Base-by-base conservation (phyloP, 2,329 filamentous ascomycete genomes). In the Erysiphe pulchra region DNA sequence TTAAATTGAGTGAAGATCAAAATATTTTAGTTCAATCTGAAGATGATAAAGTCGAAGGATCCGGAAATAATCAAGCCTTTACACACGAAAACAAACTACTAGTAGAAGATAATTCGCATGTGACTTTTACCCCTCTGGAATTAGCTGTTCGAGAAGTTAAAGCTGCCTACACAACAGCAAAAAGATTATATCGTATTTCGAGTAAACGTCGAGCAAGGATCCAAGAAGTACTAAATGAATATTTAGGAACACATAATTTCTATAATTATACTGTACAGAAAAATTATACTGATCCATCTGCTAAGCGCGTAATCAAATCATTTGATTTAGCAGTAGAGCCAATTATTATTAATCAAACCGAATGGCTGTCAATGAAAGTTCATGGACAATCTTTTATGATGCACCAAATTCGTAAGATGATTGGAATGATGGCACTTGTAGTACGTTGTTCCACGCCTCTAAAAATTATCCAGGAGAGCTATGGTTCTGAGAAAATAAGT, bases 361-460 rank as follows among this genome's bases (percentile, higher is more conserved):
- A 98, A 65, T 98, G 90, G 90, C 68, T 98, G 4, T 90, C 80
- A 39, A 68, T 95, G 52, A 93, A 92, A 60, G 86, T 98, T 20
- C 90, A 98, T 61, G 90, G 90, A 0, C 90, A 98, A 62, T 87
- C 80, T 57, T 98, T 98, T 69, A 98, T 98, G 90, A 98, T 98
- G 90, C 90, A 98, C 62, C 90, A 98, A 65, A 98, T 98, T 61
- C 79, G 90, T 56, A 98, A 95, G 64, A 95, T 98, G 90, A 83
- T 98, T 14, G 84, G 82, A 47, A 85, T 98, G 79, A 83, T 76
- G 9, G 75, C 83, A 32, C 68, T 98, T 49, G 67, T 87, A 6
- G 79, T 92, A 7, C 77, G 90, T 34, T 92, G 81, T 59, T 90
- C 84, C 44, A 77, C 77, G n/a, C 68, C 80, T 4, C 66, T 76